Evolutionary conservation across 2,329 filamentous ascomycete species (phyloP), one percentile per base, ranked within the genome.

Genomic region (Fusarium protoensiforme): DNA sequence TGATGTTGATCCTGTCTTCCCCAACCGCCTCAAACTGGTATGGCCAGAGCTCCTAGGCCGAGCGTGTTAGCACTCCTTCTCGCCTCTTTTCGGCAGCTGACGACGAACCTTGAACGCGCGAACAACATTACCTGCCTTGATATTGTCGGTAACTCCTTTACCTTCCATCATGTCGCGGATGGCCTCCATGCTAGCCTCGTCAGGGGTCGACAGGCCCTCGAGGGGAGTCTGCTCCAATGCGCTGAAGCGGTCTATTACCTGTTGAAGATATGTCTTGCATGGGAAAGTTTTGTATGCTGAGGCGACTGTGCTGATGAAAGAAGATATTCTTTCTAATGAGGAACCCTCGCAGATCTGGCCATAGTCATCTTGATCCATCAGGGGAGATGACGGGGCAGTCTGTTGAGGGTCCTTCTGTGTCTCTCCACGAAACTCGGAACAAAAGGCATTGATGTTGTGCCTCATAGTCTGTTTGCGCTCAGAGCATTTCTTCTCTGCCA

Each of bases 401-500:
- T 24, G 41, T 24, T 24, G 20, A 46, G 14, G 13, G 4, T 1
- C n/a, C 11, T 41, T 4, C 22, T 18, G 7, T 7, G 8, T 1
- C 5, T 18, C 43, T 7, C 43, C 14, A 27, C 43, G 43, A 18
- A 27, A 48, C 14, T 48, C 43, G 2, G 8, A 48, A 27, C 22
- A 48, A 27, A 48, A 48, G 43, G 22, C 14, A 24, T 11, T 48
- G 16, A 48, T 1, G 8, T 48, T 48, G 43, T 18, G 14, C 43
- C 22, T 46, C 7, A 46, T 24, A 4, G 22, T 2, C 43, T 7
- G 43, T 18, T 0, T 18, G 16, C 22, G 14, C 7, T 46, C 4
- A 1, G 1, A 9, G 1, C 20, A 0, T 18, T 9, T 16, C 4
- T 1, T 18, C 4, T 2, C 14, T 46, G 22, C 1, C 43, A 48